phyloP scores from a whole-genome alignment of 2,329 filamentous ascomycete genomes.

The Aspergillus ibericus region DNA sequence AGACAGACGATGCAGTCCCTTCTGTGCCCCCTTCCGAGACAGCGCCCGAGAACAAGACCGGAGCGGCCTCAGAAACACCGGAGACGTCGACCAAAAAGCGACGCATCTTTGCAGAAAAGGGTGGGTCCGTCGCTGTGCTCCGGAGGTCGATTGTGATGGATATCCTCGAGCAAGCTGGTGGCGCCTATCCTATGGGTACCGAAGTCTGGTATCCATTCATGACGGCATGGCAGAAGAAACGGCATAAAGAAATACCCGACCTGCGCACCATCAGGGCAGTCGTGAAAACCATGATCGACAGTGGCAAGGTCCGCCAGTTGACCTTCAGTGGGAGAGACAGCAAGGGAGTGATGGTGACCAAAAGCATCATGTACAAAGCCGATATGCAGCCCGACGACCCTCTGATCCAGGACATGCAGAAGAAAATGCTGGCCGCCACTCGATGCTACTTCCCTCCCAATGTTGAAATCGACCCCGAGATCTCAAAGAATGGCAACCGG shows the following conservation, averaged over 20 bases:
- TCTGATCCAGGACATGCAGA: constrained; percentile 50
- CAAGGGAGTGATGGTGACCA: constrained; percentile 51
- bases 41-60: background rate
- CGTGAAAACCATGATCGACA: constrained; percentile 52
- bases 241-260: constrained; percentile 50
- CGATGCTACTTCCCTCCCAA: constrained; percentile 47
- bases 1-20: background rate
- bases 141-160: constrained; percentile 55
- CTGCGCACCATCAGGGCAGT: constrained; percentile 53
- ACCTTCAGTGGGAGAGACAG: constrained; percentile 52
- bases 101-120: constrained; percentile 23
- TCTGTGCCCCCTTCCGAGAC: background rate
- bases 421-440: constrained; percentile 50
- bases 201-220: constrained; percentile 58
- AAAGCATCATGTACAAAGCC: constrained; percentile 51
- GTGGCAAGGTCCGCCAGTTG: constrained; percentile 53
- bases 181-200: constrained; percentile 56
- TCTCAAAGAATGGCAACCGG: constrained; percentile 30
- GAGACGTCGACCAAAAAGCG: background rate
- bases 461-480: constrained; percentile 38
- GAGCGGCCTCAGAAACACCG: background rate
- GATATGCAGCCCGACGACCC: constrained; percentile 47
- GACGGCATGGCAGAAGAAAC: constrained; percentile 52
- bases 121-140: constrained; percentile 47
- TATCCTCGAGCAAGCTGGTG: constrained; percentile 54